Conservation (phyloP, 495 filamentous ascomycete species). For the Penicillium subrubescens region DNA sequence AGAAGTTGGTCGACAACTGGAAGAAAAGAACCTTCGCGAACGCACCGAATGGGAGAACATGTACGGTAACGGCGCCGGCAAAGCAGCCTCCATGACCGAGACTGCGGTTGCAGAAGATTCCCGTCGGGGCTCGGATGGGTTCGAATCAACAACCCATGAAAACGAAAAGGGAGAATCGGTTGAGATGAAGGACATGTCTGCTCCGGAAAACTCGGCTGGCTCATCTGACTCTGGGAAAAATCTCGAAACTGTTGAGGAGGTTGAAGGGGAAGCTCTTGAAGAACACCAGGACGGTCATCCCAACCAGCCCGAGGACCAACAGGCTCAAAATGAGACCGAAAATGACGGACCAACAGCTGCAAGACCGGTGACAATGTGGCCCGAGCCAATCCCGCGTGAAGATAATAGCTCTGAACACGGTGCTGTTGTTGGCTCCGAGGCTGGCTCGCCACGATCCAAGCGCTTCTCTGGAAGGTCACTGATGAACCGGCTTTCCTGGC, state of each 20-base stretch:
- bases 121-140: conserved; percentile 28
- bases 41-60: conserved; percentile 77
- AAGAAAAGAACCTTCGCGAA: conserved; percentile 67
- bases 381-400: conserved; percentile 10
- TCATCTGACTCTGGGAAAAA: conserved; percentile 30
- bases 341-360: background rate
- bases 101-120: conserved; percentile 36
- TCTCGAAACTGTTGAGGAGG: conserved; percentile 30
- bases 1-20: conserved; percentile 65
- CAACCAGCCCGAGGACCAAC: background rate
- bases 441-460: conserved; percentile 34
- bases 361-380: background rate
- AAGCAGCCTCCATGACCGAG: conserved; percentile 26
- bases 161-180: conserved; percentile 37
- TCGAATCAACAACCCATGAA: conserved; percentile 21
- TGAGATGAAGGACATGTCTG: conserved; percentile 40
- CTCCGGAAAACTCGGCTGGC: conserved; percentile 21
- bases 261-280: conserved; percentile 8
- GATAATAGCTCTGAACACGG: conserved; percentile 41
- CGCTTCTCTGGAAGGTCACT: conserved; percentile 29
- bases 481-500: conserved; percentile 24
- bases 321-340: background rate
- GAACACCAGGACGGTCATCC: conserved; percentile 13
- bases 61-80: conserved; percentile 54
- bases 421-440: conserved; percentile 41